Evolutionary conservation across 192 early-diverging fungal species (phyloP), one percentile per base, ranked within the genome.

Genomic region (Phycomyces blakesleeanus): DNA sequence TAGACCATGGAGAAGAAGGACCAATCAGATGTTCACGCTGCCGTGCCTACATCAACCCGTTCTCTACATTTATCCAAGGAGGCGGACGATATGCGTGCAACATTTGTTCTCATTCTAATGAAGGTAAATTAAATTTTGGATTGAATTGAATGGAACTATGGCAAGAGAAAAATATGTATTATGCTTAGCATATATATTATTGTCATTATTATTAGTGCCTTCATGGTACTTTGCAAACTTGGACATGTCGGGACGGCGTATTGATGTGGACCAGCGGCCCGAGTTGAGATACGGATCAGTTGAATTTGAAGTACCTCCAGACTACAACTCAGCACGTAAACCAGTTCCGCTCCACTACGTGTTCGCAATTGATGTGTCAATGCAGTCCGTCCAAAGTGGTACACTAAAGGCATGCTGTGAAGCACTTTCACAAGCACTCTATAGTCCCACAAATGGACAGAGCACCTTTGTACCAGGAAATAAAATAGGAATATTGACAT

Each of bases 301-400:
- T 20, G 97, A 99, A 72, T 99, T 94, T 78, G 81, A 85, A 2
- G 96, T 92, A 1, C 85, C 90, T 38, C 44, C 81, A 59, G 85
- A 89, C 54, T 92, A 92, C 67, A 81, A 76, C 67, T 85, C 75
- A 61, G 72, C 80, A 14, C 84, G 88, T 50, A 60, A 81, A 0
- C 89, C 97, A 0, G 65, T 70, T 51, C 89, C 96, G 3, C 76
- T 87, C 2, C 81, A 86, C 1, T 94, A 92, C 73, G 81, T 99
- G 26, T 95, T 99, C 87, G 95, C 91, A 14, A 91, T 99, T 52
- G 97, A 99, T 75, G 95, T 99, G 24, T 92, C 93, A 5, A 94
- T 86, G 81, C 88, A 80, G 56, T 80, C 95, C 0, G 80, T 96
- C 22, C 88, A 92, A 71, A 91, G 80, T 58, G 95, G 96, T n/a